Conservation (phyloP, 176 grass and related monocot species). For the Cenchrus purpureus region DNA sequence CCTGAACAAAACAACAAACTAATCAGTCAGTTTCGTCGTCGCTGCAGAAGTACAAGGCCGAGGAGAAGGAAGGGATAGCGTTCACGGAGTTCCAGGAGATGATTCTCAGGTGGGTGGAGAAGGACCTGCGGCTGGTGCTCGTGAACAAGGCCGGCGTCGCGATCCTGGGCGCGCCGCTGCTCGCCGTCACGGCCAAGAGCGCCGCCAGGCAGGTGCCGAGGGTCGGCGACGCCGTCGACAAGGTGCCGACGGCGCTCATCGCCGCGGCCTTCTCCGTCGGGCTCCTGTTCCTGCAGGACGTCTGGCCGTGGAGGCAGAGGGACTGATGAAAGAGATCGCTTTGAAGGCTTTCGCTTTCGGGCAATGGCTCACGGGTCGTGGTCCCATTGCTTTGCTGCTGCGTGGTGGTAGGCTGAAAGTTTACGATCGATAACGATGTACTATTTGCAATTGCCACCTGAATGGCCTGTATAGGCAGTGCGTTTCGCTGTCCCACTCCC, state of each 20-base stretch:
- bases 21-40: neutral
- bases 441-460: neutral
- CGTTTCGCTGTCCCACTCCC: too few relatives aligned
- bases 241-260: conserved; percentile 69
- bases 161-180: conserved; percentile 57
- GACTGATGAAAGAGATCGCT: neutral
- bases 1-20: neutral
- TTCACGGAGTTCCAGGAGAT: conserved; percentile 47
- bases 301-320: conserved; percentile 31
- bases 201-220: conserved; percentile 52
- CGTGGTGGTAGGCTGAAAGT: neutral
- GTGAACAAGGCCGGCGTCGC: conserved; percentile 62
- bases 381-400: neutral
- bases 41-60: conserved; percentile 22
- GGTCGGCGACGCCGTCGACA: conserved; percentile 55
- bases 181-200: conserved; percentile 57
- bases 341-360: neutral
- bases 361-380: neutral
- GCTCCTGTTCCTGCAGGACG: conserved; percentile 59
- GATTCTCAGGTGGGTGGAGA: conserved; percentile 64
- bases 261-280: conserved; percentile 61
- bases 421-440: neutral
- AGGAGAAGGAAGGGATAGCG: neutral
- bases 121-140: conserved; percentile 57
- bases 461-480: neutral